Evolutionary conservation across 306 rosid species (phyloP), one percentile per base, ranked within the genome.

Genomic region (Rubus idaeus): DNA sequence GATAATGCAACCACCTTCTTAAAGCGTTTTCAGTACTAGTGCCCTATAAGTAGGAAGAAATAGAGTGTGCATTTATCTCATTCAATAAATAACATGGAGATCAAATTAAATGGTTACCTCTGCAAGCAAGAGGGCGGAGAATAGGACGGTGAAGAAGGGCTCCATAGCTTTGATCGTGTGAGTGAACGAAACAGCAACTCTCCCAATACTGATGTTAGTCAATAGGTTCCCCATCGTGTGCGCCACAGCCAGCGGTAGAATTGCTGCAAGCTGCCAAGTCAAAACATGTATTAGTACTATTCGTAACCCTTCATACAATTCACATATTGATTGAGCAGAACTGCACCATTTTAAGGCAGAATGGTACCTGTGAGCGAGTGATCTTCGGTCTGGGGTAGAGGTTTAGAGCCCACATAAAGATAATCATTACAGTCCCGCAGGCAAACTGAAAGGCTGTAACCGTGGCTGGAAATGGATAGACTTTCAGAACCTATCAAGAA

Each of bases 401-500:
- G 76, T 91, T 89, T 26, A 90, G 73, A 35, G 77, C 21, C 97
- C 95, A 91, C 67, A 91, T 68, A 77, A 91, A 77, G 72, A 62
- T 82, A 47, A 87, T 84, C 86, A 88, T 81, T 75, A 88, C 6
- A 2, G 93, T 40, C 37, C 83, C 84, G 66, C 87, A 83, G 67
- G 89, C 89, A 42, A 85, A 80, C 51, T 91, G 91, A 78, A 89
- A 86, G 46, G 90, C 87, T 23, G 95, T 89, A 41, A 91, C 88
- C 52, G 95, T 91, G 75, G 97, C 93, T 81, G 95, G 95, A 87
- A 91, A 91, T 81, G 95, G 91, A 85, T 88, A 91, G 85, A 87
- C 91, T 91, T 91, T 89, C 88, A 91, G 87, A 88, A 89, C 91
- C 97, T 91, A 85, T 79, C 78, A 84, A 71, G 83, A 83, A 75